A percentile compares a stretch with the other conserved stretches of the same genome.
Conservation (phyloP, 1,284 basidiomycete genomes). For the Phlebopus sp. region DNA sequence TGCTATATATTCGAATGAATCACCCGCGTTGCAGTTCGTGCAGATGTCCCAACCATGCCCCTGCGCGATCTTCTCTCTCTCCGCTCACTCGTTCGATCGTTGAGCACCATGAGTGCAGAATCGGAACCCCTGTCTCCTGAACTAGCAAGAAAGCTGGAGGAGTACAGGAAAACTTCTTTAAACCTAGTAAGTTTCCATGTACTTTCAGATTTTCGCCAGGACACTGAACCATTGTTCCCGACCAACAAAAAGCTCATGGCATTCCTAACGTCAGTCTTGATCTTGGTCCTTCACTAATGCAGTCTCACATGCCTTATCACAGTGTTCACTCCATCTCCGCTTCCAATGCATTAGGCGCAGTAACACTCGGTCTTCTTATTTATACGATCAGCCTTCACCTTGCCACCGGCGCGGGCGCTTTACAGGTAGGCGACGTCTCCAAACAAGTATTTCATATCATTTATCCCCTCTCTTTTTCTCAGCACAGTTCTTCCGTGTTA, state of each 20-base stretch:
- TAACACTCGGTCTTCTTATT: slow-evolving; percentile 27
- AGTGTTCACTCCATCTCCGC: slow-evolving; percentile 25
- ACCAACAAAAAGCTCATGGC: slow-evolving; percentile 20
- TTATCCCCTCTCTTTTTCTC: not conserved
- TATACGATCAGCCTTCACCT: slow-evolving; percentile 32
- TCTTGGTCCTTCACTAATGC: not conserved
- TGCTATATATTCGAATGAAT: slow-evolving; percentile 12
- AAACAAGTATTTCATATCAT: not conserved
- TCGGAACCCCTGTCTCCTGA: slow-evolving; percentile 12
- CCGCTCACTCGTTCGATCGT: slow-evolving; percentile 1
- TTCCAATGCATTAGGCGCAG: slow-evolving; percentile 17
- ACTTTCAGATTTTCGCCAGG: not conserved
- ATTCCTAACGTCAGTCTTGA: slow-evolving; percentile 26
- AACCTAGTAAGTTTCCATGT: slow-evolving; percentile 17
- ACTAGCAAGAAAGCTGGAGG: slow-evolving; percentile 21
- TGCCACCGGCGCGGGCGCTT: slow-evolving; percentile 12
- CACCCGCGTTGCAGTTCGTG: too few relatives aligned
- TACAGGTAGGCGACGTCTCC: slow-evolving; percentile 17
- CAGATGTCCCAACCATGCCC: slow-evolving; percentile 12
- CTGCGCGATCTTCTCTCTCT: not conserved
- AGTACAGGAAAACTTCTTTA: slow-evolving; percentile 22
- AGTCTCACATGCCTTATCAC: not conserved
- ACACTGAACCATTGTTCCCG: slow-evolving; percentile 3
- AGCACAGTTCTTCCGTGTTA: slow-evolving; percentile 16
- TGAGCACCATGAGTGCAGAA: not conserved